A percentile compares a stretch with the other conserved stretches of the same genome.
These are phyloP conservation scores for Neurospora sp. DNA, from an alignment of 495 filamentous ascomycete genomes.

Conservation along the genomic window DNA sequence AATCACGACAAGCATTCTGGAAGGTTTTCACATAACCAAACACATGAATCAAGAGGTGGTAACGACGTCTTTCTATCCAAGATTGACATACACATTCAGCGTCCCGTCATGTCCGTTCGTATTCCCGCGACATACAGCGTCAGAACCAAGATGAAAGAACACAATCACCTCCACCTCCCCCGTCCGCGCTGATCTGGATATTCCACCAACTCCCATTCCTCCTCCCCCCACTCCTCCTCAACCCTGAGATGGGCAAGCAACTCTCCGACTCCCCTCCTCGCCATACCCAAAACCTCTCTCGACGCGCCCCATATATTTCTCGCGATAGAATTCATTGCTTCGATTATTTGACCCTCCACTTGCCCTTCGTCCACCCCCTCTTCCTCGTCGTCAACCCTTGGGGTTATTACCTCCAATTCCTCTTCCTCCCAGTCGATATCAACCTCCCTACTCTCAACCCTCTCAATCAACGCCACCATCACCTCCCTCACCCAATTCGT, in stretches of 20 bases:
- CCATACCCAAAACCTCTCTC: not conserved
- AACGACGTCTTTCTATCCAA: not conserved
- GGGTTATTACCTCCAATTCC: not conserved
- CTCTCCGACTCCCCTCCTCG: not conserved
- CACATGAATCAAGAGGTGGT: not conserved
- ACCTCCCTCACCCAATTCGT: constrained; percentile 19
- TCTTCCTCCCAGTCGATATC: not conserved
- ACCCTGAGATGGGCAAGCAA: not conserved
- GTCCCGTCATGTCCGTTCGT: not conserved
- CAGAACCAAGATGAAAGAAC: not conserved
- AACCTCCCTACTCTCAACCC: not conserved
- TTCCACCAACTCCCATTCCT: not conserved
- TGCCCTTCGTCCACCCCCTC: not conserved
- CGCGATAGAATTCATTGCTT: not conserved
- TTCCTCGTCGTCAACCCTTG: not conserved
- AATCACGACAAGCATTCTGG: not conserved
- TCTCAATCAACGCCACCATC: constrained; percentile 14
- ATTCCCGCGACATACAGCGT: not conserved
- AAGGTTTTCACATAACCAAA: not conserved
- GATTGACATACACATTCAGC: too few species aligned
- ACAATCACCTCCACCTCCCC: not conserved
- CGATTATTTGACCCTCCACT: not conserved
- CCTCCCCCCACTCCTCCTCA: not conserved
- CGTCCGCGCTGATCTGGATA: not conserved
- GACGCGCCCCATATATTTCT: not conserved